Evolutionary conservation across 441 rosid species (phyloP), one percentile per base, ranked within the genome.

Genomic region (Croton laevigatus): DNA sequence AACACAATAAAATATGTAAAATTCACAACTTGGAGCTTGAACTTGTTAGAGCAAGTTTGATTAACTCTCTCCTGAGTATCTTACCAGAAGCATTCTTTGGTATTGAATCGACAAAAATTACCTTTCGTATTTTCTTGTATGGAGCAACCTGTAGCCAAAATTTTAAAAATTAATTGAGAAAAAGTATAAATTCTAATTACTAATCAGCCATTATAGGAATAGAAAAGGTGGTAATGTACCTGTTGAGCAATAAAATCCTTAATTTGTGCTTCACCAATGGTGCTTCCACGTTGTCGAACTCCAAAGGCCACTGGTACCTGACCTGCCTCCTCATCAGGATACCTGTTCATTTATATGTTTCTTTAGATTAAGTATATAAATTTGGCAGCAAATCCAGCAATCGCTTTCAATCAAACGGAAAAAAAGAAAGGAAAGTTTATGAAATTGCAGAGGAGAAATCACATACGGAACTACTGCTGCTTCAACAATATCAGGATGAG

Each of bases 21-120:
- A 49, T 20, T 73, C 73, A 83, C 66, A 87, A 53, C 73, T 88
- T 85, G 37, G 89, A 75, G 59, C 62, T 51, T 17, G 78, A 10
- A 48, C 40, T 61, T 27, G 78, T 71, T 6, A 65, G 45, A 46
- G 72, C 79, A 17, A 85, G 60, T 70, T 75, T 80, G 46, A 66
- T 75, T 13, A 87, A 82, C 20, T 81, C 91, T 73, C 78, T 86
- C 76, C 87, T 83, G 63, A 79, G 71, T 36, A 88, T 74, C 78
- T 85, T 88, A n/a, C 91, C 93, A 0, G 85, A 23, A 7, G 85
- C 83, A 75, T 80, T 89, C 79, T 70, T 85, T 2, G 91, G 91
- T 65, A 87, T 19, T 4, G 86, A 83, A 70, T 73, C 77, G 37
- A 87, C 42, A 62, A 87, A 82, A 17, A 40, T 72, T 27, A 84